Conservation (phyloP, 306 rosid genomes). For the Sophora flavescens region DNA sequence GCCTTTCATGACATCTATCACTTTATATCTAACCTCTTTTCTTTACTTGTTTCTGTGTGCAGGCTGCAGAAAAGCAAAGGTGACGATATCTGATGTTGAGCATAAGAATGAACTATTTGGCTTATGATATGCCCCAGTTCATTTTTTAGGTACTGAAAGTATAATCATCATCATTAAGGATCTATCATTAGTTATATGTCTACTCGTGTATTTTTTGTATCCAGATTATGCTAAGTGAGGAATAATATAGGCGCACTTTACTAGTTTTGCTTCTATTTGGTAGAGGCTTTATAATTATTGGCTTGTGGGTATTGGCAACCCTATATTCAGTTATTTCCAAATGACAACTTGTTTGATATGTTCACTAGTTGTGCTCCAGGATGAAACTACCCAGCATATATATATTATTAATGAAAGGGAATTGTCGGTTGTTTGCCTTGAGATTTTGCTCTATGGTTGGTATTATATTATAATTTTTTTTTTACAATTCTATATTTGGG, state of each 20-base stretch:
- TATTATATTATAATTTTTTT: constrained; percentile 3
- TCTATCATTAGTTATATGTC: constrained; percentile 25
- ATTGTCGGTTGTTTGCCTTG: background rate
- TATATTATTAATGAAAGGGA: background rate
- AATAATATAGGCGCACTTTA: background rate
- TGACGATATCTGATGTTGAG: constrained; percentile 30
- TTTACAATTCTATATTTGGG: background rate
- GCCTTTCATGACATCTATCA: constrained; percentile 24
- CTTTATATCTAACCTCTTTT: constrained; percentile 41
- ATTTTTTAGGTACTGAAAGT: constrained; percentile 45
- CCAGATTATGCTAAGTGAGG: constrained; percentile 18
- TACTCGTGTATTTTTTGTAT: constrained; percentile 25
- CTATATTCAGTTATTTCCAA: background rate
- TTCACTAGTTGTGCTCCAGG: background rate
- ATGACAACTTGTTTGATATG: background rate
- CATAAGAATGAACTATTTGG: constrained; percentile 35
- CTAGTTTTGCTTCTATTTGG: constrained; percentile 8
- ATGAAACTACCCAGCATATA: background rate
- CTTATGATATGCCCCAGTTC: constrained; percentile 21
- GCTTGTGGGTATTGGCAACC: background rate
- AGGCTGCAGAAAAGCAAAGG: constrained; percentile 76
- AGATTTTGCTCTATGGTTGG: background rate
- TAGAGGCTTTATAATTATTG: background rate
- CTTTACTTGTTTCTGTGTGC: constrained; percentile 47
- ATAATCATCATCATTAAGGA: constrained; percentile 6